Base-by-base conservation (phyloP, 1,284 basidiomycete species). In the Pseudozyma flocculosa region DNA sequence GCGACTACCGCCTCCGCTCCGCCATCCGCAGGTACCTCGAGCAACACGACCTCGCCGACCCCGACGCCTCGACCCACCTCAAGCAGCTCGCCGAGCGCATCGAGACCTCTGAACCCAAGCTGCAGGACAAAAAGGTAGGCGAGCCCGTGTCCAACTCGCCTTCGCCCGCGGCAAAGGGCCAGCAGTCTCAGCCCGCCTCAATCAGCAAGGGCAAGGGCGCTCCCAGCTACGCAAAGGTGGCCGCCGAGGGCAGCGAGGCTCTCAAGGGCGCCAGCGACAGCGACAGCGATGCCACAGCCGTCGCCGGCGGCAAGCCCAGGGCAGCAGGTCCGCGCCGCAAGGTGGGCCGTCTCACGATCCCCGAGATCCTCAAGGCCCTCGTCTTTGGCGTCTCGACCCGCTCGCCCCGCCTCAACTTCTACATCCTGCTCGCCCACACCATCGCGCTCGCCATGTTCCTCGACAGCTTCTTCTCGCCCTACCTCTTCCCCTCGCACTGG, bases 401-500 rank as follows among this genome's bases (percentile, higher is more conserved):
- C 2, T 63, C 66, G 8, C 59, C 59, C 3, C 48, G 61, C 22
- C 24, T 65, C 54, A 74, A 72, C 50, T 49, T 64, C 7, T 60
- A 68, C 50, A 23, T 57, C 39, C 47, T 76, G 9, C 39, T 50
- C 11, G 48, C 60, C 5, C 74, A 78, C 48, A 67, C 69, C 4
- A 54, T 75, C 15, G 49, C 68, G 23, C 54, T 76, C 18, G 53
- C 61, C 26, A 42, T 75, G 37, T 72, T 73, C 46, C 52, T 76
- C 40, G 75, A 78, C 60, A 58, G 64, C 45, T 70, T 72, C 54
- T 48, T 65, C 32, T 70, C 69, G 29, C 75, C 75, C 14, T 72
- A 73, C 53, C 52, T 75, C 38, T 78, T 74, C 45, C 74, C 75
- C 4, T 76, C 75, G 7, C 68, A 74, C 56, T 69, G 59, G 57